phyloP scores from a whole-genome alignment of 441 rosid genomes.

The Gossypium davidsonii region DNA sequence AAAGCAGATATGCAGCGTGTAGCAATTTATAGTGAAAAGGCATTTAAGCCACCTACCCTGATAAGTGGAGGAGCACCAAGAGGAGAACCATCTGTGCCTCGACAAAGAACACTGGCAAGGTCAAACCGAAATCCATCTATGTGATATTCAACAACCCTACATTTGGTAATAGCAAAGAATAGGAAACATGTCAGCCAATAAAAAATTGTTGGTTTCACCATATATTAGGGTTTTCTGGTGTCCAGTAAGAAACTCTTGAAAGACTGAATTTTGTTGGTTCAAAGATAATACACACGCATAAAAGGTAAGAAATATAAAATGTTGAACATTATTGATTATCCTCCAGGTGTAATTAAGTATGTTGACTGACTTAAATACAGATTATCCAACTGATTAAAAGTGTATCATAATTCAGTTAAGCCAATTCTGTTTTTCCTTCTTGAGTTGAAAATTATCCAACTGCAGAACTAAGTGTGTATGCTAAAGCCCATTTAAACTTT shows the following conservation, averaged over 20 bases:
- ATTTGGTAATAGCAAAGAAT: conserved; percentile 6
- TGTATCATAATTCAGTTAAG: background rate
- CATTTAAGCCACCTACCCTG: conserved; percentile 42
- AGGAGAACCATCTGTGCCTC: conserved; percentile 87
- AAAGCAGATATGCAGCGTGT: background rate
- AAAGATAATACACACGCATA: background rate
- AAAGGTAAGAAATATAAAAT: background rate
- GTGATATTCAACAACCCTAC: conserved; percentile 78
- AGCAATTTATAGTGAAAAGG: background rate
- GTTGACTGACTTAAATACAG: background rate
- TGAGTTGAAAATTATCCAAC: background rate
- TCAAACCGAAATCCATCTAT: conserved; percentile 96
- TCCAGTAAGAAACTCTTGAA: background rate
- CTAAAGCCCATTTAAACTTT: background rate
- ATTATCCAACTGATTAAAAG: conserved; percentile 1
- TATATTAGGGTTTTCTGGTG: background rate
- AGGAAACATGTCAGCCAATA: background rate
- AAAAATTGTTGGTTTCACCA: background rate
- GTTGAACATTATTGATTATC: background rate
- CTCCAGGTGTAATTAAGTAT: background rate
- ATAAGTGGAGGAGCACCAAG: conserved; percentile 74
- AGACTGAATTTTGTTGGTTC: background rate
- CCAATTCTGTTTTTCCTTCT: background rate
- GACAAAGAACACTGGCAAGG: conserved; percentile 91
- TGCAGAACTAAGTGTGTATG: background rate